A percentile compares a stretch with the other conserved stretches of the same genome.
Evolutionary conservation across 1,284 basidiomycete genomes (phyloP).

Genomic region (Coniophora puteana): DNA sequence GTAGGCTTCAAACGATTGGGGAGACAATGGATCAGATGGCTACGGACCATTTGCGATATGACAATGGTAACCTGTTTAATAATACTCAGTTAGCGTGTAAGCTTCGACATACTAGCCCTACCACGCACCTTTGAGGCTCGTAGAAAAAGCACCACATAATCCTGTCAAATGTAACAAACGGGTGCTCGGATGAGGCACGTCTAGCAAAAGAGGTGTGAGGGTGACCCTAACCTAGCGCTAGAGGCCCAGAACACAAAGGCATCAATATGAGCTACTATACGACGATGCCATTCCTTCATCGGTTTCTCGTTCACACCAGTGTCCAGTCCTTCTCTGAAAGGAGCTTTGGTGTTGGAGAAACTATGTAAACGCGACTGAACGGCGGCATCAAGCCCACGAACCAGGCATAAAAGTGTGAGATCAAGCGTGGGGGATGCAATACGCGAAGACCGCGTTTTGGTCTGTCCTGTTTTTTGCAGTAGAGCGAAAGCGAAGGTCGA

Average conservation of each 20-base stretch:
- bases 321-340: conserved; percentile 9
- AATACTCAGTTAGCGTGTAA: conserved; percentile 7
- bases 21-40: not conserved
- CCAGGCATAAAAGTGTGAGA: conserved; percentile 61
- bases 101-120: not conserved
- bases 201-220: conserved; percentile 1
- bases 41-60: conserved; percentile 64
- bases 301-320: conserved; percentile 8
- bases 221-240: conserved; percentile 58
- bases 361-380: conserved; percentile 49
- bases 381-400: conserved; percentile 63
- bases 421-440: conserved; percentile 56
- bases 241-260: conserved; percentile 70
- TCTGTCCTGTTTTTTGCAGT: conserved; percentile 37
- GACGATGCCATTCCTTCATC: conserved; percentile 15
- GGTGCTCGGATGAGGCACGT: conserved; percentile 3
- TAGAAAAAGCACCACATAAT: conserved; percentile 88
- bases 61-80: conserved; percentile 54
- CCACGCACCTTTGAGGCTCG: conserved; percentile 56
- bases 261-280: conserved; percentile 46
- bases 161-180: conserved; percentile 33
- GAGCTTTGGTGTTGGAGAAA: conserved; percentile 15
- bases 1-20: conserved; percentile 1
- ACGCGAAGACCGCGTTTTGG: conserved; percentile 1
- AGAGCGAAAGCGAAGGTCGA: conserved; percentile 54